These are phyloP conservation scores for Saussurea involucrata DNA, from an alignment of 129 eudicot species.

Conservation along the genomic window DNA sequence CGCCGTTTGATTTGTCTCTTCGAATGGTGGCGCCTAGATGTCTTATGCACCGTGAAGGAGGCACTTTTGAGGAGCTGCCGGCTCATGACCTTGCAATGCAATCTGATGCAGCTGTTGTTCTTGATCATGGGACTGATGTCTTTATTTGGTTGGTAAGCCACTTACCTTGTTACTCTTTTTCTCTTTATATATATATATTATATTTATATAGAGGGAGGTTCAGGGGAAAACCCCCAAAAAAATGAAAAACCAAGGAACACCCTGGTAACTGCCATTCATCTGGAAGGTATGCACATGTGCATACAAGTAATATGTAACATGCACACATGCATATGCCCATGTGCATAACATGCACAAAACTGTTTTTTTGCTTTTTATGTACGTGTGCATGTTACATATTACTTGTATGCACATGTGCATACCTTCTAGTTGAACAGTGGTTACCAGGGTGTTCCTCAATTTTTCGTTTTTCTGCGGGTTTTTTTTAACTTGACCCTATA, in stretches of 20 bases:
- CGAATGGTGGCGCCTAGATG: slow-evolving; percentile 98
- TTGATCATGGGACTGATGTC: slow-evolving; percentile 99
- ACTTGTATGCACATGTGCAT: too few relatives aligned
- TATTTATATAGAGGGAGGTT: not conserved
- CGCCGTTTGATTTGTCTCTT: slow-evolving; percentile 83
- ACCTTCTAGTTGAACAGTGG: too few relatives aligned
- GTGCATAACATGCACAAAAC: too few relatives aligned
- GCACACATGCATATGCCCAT: too few relatives aligned
- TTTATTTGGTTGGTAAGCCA: slow-evolving; percentile 95
- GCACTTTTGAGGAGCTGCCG: slow-evolving; percentile 96
- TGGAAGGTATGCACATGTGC: not conserved
- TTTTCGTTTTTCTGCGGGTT: too few relatives aligned
- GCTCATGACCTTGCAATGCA: slow-evolving; percentile 98
- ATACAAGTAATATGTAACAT: too few relatives aligned
- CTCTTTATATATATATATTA: not conserved
- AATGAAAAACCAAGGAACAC: not conserved
- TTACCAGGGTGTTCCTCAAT: too few relatives aligned
- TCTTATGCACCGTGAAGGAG: slow-evolving; percentile 95
- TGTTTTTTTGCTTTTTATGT: too few relatives aligned
- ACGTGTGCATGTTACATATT: too few relatives aligned
- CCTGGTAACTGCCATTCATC: not conserved
- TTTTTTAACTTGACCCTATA: too few relatives aligned
- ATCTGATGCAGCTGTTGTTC: slow-evolving; percentile 98
- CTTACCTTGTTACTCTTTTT: slow-evolving; percentile 14
- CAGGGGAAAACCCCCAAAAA: not conserved